These are phyloP conservation scores for Centella asiatica DNA, from an alignment of 129 eudicot species.

Conservation along the genomic window DNA sequence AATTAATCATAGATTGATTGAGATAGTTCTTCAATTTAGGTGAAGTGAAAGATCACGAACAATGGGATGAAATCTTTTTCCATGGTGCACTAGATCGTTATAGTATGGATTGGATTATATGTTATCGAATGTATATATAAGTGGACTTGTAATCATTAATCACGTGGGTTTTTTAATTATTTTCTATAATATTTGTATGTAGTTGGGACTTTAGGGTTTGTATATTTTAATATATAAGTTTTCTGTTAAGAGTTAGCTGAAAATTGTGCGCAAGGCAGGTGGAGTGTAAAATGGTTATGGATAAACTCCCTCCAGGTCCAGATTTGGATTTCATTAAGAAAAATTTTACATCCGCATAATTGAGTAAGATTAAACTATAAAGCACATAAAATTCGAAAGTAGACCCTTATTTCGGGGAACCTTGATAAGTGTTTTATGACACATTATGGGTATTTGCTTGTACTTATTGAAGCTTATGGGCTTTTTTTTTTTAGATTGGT, in stretches of 20 bases:
- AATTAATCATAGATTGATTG: no score
- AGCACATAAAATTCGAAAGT: no score
- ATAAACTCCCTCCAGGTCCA: neutral
- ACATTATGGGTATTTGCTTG: no score
- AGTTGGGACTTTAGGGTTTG: neutral
- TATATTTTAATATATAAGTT: no score
- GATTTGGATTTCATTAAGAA: neutral
- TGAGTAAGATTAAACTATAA: no score
- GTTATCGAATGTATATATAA: neutral
- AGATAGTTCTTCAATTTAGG: no score
- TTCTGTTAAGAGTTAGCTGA: neutral
- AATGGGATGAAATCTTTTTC: no score
- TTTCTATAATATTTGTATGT: neutral
- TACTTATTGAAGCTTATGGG: neutral
- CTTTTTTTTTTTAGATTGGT: constrained; percentile 42
- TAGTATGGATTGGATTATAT: neutral
- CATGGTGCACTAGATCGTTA: neutral
- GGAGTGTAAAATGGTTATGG: neutral
- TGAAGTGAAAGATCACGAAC: no score
- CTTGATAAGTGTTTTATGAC: no score
- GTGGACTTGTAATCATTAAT: neutral
- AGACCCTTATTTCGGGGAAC: no score
- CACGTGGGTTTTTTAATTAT: neutral
- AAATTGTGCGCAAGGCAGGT: neutral
- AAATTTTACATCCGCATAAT: neutral